These are phyloP conservation scores for Nymphaea thermarum DNA, from an alignment of 164 flowering plant species.

Conservation along the genomic window DNA sequence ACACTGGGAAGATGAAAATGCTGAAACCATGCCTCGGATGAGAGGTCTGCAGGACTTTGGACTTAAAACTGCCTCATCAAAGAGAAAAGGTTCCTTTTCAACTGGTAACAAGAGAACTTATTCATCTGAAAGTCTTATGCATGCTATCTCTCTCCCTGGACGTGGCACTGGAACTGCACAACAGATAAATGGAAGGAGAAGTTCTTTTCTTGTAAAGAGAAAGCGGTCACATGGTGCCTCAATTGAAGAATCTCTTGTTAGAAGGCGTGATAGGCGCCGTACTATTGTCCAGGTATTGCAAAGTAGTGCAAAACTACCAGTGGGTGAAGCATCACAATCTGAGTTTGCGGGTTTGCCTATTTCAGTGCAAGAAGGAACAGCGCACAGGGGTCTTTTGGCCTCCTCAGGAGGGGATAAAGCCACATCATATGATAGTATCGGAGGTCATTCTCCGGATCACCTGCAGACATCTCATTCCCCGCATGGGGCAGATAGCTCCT, in stretches of 20 bases:
- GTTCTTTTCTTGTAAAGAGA: slow-evolving; percentile 18
- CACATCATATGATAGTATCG: background rate
- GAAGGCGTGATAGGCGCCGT: slow-evolving; percentile 51
- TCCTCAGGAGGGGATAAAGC: background rate
- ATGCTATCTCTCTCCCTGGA: slow-evolving; percentile 14
- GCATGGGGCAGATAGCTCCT: slow-evolving; percentile 10
- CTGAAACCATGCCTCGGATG: slow-evolving; percentile 46
- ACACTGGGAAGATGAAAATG: slow-evolving; percentile 33
- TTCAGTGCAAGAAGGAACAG: slow-evolving; percentile 26
- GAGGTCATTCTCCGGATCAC: slow-evolving; percentile 8
- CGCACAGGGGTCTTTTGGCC: slow-evolving; percentile 9
- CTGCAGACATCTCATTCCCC: slow-evolving; percentile 23
- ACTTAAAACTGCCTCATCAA: slow-evolving; percentile 35
- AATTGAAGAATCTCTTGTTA: slow-evolving; percentile 31
- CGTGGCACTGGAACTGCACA: slow-evolving; percentile 16
- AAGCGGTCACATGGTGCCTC: slow-evolving; percentile 21
- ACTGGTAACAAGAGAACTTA: slow-evolving; percentile 19
- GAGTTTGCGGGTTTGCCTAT: slow-evolving; percentile 21
- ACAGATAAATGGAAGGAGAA: slow-evolving; percentile 22
- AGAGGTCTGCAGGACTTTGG: slow-evolving; percentile 79
- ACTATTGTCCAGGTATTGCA: slow-evolving; percentile 39
- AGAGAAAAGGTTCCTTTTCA: slow-evolving; percentile 24
- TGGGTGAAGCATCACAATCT: slow-evolving; percentile 17
- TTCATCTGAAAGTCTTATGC: slow-evolving; percentile 14
- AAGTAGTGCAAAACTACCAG: slow-evolving; percentile 24